A percentile compares a stretch with the other conserved stretches of the same genome.
These are phyloP conservation scores for Aspergillus brunneoviolaceus DNA, from an alignment of 2,329 filamentous ascomycete species.

Conservation along the genomic window DNA sequence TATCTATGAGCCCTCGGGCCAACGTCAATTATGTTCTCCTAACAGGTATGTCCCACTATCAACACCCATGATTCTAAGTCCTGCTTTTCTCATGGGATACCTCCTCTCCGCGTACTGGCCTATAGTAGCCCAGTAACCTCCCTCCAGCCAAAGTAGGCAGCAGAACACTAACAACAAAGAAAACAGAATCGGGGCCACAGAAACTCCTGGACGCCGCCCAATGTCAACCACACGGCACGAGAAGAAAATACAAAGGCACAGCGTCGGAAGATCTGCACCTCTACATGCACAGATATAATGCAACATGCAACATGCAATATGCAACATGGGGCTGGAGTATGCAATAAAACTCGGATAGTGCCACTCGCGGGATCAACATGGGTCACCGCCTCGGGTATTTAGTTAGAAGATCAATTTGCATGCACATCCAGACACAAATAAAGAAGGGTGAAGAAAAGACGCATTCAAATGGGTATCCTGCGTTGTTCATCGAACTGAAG, in stretches of 20 bases:
- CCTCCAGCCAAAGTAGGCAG: conserved; percentile 3
- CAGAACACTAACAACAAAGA: background rate
- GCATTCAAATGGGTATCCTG: background rate
- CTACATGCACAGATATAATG: background rate
- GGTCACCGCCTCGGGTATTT: background rate
- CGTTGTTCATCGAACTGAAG: background rate
- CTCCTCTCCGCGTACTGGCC: conserved; percentile 11
- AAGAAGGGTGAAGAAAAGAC: background rate
- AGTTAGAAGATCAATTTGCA: background rate
- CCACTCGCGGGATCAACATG: background rate
- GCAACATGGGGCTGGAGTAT: background rate
- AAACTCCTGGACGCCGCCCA: conserved; percentile 14
- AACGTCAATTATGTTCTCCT: conserved; percentile 22
- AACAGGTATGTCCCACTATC: conserved; percentile 17
- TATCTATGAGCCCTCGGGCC: conserved; percentile 14
- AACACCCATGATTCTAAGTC: conserved; percentile 21
- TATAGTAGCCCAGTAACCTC: conserved; percentile 8
- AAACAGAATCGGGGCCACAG: conserved; percentile 6
- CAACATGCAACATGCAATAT: background rate
- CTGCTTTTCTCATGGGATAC: conserved; percentile 20
- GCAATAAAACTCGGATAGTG: background rate
- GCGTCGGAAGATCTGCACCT: background rate
- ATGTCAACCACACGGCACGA: background rate
- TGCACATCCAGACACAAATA: background rate
- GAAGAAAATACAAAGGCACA: background rate